Conservation (phyloP, 2,329 filamentous ascomycete genomes). For the Phyllosticta ampelicida region DNA sequence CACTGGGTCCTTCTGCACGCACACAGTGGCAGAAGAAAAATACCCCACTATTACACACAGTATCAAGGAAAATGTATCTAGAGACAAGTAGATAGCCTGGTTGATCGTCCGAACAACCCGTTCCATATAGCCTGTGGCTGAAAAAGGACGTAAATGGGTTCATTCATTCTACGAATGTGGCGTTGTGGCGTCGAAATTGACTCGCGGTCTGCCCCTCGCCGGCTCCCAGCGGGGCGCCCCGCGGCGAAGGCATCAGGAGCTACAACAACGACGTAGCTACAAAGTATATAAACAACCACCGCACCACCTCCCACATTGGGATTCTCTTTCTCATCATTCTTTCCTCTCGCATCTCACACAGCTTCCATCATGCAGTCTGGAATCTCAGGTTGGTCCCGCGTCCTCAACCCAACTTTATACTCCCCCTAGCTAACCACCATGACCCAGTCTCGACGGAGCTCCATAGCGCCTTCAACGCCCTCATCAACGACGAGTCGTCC, state of each 20-base stretch:
- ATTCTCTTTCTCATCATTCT: neutral
- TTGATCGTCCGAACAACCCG: too few species aligned
- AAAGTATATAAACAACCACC: neutral
- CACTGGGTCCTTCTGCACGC: too few species aligned
- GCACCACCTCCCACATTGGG: neutral
- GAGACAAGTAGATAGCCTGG: neutral
- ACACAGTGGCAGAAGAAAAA: too few species aligned
- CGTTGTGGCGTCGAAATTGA: neutral
- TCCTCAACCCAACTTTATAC: conserved; percentile 6
- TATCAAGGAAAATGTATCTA: too few species aligned
- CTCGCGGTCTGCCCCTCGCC: neutral
- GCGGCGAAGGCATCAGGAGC: conserved; percentile 6
- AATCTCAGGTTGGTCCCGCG: conserved; percentile 50
- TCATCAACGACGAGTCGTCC: conserved; percentile 50
- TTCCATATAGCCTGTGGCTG: too few species aligned
- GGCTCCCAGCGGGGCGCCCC: neutral
- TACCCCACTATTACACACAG: too few species aligned
- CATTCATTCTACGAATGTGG: neutral
- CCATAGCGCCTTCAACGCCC: conserved; percentile 57
- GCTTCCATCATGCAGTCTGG: conserved; percentile 59
- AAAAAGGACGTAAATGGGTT: neutral
- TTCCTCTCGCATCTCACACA: neutral
- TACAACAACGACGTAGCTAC: neutral
- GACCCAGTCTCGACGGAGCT: conserved; percentile 64
- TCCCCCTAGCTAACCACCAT: conserved; percentile 13